Evolutionary conservation across 2,329 filamentous ascomycete genomes (phyloP).

Genomic region (Fusarium hostae): DNA sequence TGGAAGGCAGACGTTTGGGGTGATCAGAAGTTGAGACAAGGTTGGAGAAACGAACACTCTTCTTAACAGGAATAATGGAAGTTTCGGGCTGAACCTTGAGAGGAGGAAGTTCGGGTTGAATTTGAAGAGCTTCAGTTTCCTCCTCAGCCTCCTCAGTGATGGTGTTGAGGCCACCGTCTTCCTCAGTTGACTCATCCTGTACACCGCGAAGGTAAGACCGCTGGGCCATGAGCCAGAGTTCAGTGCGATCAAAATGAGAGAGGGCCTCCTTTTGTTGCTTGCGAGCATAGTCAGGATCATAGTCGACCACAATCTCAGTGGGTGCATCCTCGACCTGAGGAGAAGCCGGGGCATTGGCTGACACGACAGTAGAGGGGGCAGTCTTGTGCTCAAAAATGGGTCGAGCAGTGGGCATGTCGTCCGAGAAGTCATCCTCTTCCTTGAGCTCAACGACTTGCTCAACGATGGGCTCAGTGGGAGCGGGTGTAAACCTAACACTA

Average conservation of each 20-base stretch:
- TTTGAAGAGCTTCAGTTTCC: conserved; percentile 42
- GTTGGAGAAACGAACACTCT: conserved; percentile 80
- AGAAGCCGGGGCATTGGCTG: conserved; percentile 51
- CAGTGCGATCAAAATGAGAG: conserved; percentile 84
- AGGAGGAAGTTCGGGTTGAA: conserved; percentile 42
- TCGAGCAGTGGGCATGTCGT: conserved; percentile 75
- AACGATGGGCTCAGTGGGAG: conserved; percentile 55
- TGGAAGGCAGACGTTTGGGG: conserved; percentile 63
- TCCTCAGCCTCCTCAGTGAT: conserved; percentile 51
- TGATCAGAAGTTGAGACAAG: conserved; percentile 57
- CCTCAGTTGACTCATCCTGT: conserved; percentile 57
- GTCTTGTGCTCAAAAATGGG: conserved; percentile 53
- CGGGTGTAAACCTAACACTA: conserved; percentile 52
- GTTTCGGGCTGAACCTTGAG: conserved; percentile 33
- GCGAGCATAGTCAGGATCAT: conserved; percentile 78
- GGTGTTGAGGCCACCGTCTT: conserved; percentile 52
- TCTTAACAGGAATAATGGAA: conserved; percentile 62
- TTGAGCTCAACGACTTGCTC: conserved; percentile 75
- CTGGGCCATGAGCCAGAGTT: conserved; percentile 87
- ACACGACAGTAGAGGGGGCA: conserved; percentile 48
- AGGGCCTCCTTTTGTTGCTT: conserved; percentile 77
- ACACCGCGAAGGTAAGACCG: conserved; percentile 78
- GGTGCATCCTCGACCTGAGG: conserved; percentile 66
- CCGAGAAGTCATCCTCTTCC: conserved; percentile 59
- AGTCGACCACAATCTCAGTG: conserved; percentile 74